Evolutionary conservation across 495 filamentous ascomycete species (phyloP).

Genomic region (Aspergillus wentii): DNA sequence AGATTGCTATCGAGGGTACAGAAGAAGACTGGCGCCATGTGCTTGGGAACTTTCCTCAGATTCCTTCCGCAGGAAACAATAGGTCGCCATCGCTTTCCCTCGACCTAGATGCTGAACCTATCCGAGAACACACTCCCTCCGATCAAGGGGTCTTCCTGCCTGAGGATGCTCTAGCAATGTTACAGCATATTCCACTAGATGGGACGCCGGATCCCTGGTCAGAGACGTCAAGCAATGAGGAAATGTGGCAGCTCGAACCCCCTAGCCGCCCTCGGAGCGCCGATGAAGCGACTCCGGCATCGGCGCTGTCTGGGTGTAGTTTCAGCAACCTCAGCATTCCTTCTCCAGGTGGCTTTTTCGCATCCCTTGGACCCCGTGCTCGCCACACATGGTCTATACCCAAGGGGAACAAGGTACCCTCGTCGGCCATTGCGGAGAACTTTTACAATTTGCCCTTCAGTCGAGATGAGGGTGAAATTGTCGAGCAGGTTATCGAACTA

Average conservation of each 20-base stretch:
- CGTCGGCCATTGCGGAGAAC: slow-evolving; percentile 73
- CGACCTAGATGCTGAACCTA: slow-evolving; percentile 21
- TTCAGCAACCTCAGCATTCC: slow-evolving; percentile 76
- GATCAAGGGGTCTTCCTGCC: slow-evolving; percentile 68
- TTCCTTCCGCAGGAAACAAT: slow-evolving; percentile 18
- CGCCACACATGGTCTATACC: slow-evolving; percentile 71
- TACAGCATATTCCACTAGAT: slow-evolving; percentile 67
- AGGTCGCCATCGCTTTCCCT: slow-evolving; percentile 11
- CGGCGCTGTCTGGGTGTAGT: slow-evolving; percentile 46
- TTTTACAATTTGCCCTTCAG: slow-evolving; percentile 82
- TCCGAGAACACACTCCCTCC: slow-evolving; percentile 38
- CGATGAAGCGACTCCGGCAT: slow-evolving; percentile 43
- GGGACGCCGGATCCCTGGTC: slow-evolving; percentile 40
- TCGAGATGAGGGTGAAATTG: slow-evolving; percentile 40
- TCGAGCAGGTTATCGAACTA: slow-evolving; percentile 66
- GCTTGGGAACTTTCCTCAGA: slow-evolving; percentile 32
- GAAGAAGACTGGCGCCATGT: slow-evolving; percentile 35
- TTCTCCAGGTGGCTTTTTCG: slow-evolving; percentile 88
- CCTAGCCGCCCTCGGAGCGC: slow-evolving; percentile 30
- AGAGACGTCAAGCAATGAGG: slow-evolving; percentile 40
- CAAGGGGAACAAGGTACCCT: slow-evolving; percentile 48
- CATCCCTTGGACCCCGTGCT: slow-evolving; percentile 64
- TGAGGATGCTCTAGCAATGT: slow-evolving; percentile 68
- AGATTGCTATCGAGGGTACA: slow-evolving; percentile 30
- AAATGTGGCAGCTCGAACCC: slow-evolving; percentile 40